Conservation (phyloP, 192 early-diverging fungal species). For the Kappamyces sp. region DNA sequence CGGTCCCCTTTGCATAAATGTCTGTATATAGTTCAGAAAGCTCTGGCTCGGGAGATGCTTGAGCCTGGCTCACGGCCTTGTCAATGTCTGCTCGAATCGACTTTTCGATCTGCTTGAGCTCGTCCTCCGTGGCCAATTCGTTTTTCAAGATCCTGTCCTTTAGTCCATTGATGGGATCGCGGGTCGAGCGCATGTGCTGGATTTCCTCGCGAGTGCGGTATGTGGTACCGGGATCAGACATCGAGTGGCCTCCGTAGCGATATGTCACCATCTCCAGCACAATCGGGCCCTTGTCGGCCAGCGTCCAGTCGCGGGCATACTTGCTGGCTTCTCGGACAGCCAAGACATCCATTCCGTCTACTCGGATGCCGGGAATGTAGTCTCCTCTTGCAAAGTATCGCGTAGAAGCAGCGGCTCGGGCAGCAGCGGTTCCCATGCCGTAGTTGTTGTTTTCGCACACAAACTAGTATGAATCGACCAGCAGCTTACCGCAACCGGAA, state of each 20-base stretch:
- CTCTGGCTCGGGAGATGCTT: constrained; percentile 69
- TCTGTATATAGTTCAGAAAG: constrained; percentile 67
- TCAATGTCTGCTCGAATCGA: constrained; percentile 79
- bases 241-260: constrained; percentile 99
- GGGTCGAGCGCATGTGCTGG: constrained; percentile 92
- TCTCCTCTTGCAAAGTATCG: constrained; percentile 93
- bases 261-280: constrained; percentile 96
- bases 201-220: constrained; percentile 99
- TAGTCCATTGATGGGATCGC: constrained; percentile 88
- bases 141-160: constrained; percentile 74
- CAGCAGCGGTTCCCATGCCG: constrained; percentile 93
- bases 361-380: constrained; percentile 92
- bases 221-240: constrained; percentile 99
- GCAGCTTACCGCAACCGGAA: constrained; percentile 58
- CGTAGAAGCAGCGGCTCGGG: constrained; percentile 85
- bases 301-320: constrained; percentile 79
- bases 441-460: constrained; percentile 99
- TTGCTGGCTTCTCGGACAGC: constrained; percentile 81
- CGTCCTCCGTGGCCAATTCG: constrained; percentile 69
- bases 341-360: constrained; percentile 81
- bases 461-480: constrained; percentile 43
- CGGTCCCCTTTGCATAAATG: constrained; percentile 76
- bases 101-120: constrained; percentile 93
- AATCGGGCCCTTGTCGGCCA: constrained; percentile 79
- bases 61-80: constrained; percentile 74